Percentiles rank a stretch among this genome's conserved stretches.
phyloP scores from a whole-genome alignment of 2,329 filamentous ascomycete genomes.

The Ramularia endophylla region DNA sequence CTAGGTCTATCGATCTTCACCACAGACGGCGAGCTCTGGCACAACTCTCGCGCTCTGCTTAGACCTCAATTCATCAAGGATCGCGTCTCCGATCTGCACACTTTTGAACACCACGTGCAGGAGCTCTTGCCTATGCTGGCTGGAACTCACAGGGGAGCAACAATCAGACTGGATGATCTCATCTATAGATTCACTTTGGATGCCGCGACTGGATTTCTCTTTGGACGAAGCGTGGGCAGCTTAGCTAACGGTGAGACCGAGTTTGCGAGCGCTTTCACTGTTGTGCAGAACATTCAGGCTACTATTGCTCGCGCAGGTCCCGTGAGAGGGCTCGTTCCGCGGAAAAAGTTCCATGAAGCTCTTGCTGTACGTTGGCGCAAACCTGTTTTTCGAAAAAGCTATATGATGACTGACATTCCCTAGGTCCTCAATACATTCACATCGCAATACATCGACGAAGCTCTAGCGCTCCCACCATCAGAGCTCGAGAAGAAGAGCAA shows the following conservation, averaged over 20 bases:
- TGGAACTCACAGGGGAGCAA: slow-evolving; percentile 32
- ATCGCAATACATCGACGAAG: slow-evolving; percentile 68
- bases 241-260: slow-evolving; percentile 51
- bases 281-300: slow-evolving; percentile 69
- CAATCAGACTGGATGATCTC: slow-evolving; percentile 66
- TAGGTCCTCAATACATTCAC: slow-evolving; percentile 68
- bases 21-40: slow-evolving; percentile 75
- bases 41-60: slow-evolving; percentile 71
- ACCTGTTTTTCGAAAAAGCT: no score
- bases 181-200: slow-evolving; percentile 85
- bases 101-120: slow-evolving; percentile 74
- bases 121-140: slow-evolving; percentile 62
- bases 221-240: slow-evolving; percentile 67
- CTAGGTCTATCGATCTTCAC: slow-evolving; percentile 48
- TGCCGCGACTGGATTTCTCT: slow-evolving; percentile 77
- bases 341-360: slow-evolving; percentile 55
- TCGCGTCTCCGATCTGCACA: slow-evolving; percentile 72
- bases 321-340: slow-evolving; percentile 58
- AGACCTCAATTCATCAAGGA: slow-evolving; percentile 83
- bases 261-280: slow-evolving; percentile 77
- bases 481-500: slow-evolving; percentile 71
- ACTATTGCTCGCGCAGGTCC: slow-evolving; percentile 61
- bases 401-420: no score
- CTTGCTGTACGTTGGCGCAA: slow-evolving; percentile 34
- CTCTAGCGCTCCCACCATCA: slow-evolving; percentile 60